Evolutionary conservation across 306 rosid genomes (phyloP), one percentile per base, ranked within the genome.

Genomic region (Vicia villosa): DNA sequence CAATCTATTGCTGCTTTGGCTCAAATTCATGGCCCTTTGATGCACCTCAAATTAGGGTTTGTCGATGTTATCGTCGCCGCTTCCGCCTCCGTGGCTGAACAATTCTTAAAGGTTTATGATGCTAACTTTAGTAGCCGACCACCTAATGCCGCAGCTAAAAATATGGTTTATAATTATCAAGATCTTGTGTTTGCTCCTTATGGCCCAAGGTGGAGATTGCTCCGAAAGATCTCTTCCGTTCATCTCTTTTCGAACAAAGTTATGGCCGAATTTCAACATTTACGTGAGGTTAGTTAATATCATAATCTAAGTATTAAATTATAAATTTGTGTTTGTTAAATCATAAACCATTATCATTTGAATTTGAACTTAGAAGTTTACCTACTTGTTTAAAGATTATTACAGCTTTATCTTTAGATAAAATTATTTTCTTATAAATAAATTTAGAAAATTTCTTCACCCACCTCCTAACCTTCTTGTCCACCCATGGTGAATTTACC

Each of bases 141-240:
- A 0, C 98, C 95, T 0, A 90, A 85, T 65, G 79, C 97, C 6
- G 97, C 93, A 0, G 94, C 91, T 5, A 90, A 86, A 74, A 54
- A 88, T 62, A 65, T 88, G 2, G 91, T 85, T 2, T 93, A 93
- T 37, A 90, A 88, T 43, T 88, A 88, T 68, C 90, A 90, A 34
- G 97, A 93, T 58, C 74, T 93, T 5, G 98, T 90, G 5, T 90
- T 93, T 14, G 85, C 86, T 0, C 97, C 98, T 1, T 93, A 93
- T 66, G 94, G 97, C 0, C 82, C 88, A 0, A 71, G 93, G 28
- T 92, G 98, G 96, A 82, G 98, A 4, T 56, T 86, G 82, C 83
- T 88, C 22, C 80, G 96, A 64, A 92, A 92, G 78, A 81, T 92
- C 21, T 82, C 89, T 61, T 73, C 93, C 6, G 83, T 92, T 54